These are phyloP conservation scores for Dictyostelium brefeldianum DNA, from an alignment of 78 protist species.

Conservation along the genomic window DNA sequence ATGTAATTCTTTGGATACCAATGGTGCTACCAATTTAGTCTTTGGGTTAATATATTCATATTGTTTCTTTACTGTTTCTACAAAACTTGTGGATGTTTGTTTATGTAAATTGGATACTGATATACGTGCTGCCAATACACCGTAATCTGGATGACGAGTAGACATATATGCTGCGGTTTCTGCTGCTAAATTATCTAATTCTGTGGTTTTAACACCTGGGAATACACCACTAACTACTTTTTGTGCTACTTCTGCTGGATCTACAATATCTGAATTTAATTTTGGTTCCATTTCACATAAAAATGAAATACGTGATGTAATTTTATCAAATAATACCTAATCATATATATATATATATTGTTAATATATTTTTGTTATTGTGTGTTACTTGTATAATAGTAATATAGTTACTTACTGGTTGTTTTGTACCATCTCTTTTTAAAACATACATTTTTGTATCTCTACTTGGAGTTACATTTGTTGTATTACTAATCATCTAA, in stretches of 20 bases:
- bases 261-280: slow-evolving; percentile 89
- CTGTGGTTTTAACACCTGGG: slow-evolving; percentile 91
- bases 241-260: slow-evolving; percentile 88
- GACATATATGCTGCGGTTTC: slow-evolving; percentile 97
- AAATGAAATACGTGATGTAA: slow-evolving; percentile 83
- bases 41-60: slow-evolving; percentile 86
- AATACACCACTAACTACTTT: slow-evolving; percentile 91
- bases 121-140: slow-evolving; percentile 97
- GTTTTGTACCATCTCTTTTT: slow-evolving; percentile 90
- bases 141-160: slow-evolving; percentile 97
- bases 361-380: background rate
- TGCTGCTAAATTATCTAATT: slow-evolving; percentile 97
- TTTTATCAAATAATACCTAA: slow-evolving; percentile 88
- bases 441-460: slow-evolving; percentile 80
- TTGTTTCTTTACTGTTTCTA: slow-evolving; percentile 82
- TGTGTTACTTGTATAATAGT: background rate
- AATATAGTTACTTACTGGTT: slow-evolving; percentile 63
- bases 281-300: slow-evolving; percentile 91
- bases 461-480: slow-evolving; percentile 7
- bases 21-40: slow-evolving; percentile 88
- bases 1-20: slow-evolving; percentile 91
- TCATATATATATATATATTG: background rate
- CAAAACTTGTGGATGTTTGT: slow-evolving; percentile 86
- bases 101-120: slow-evolving; percentile 97
- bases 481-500: slow-evolving; percentile 10